A percentile compares a stretch with the other conserved stretches of the same genome.
Evolutionary conservation across 345 rosid genomes (phyloP).

Genomic region (Cardiospermum halicacabum): DNA sequence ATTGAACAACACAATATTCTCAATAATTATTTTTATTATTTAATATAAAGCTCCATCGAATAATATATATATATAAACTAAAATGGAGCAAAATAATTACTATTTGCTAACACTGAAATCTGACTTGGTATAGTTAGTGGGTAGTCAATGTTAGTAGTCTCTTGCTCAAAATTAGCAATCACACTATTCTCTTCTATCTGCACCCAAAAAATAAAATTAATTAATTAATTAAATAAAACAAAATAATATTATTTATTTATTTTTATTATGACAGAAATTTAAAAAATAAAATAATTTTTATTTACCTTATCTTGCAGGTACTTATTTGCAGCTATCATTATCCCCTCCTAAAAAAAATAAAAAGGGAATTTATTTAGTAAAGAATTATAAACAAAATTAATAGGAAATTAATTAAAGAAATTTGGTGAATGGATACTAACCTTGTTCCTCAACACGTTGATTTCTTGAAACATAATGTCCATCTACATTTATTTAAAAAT

Average conservation of each 20-base stretch:
- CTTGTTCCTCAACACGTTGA: constrained; percentile 70
- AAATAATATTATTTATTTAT: not conserved
- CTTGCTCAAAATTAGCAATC: constrained; percentile 36
- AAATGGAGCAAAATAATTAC: not conserved
- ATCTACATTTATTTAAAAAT: constrained; percentile 34
- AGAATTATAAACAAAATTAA: not conserved
- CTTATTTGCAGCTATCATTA: constrained; percentile 66
- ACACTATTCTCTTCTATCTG: constrained; percentile 66
- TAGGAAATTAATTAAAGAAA: not conserved
- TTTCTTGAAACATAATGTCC: constrained; percentile 78
- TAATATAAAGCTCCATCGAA: constrained; percentile 6
- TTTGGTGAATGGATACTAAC: constrained; percentile 25
- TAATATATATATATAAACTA: no score
- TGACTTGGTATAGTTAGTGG: constrained; percentile 65
- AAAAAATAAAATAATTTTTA: not conserved
- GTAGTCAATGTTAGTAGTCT: constrained; percentile 36
- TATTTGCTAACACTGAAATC: constrained; percentile 51
- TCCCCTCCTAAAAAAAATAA: constrained; percentile 51
- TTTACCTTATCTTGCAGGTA: constrained; percentile 74
- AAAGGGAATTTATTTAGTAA: not conserved
- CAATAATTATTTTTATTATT: not conserved
- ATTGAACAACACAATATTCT: not conserved
- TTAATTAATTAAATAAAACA: not conserved
- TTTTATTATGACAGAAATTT: not conserved
- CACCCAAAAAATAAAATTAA: not conserved